Base-by-base conservation (phyloP, 768 basidiomycete species). In the Suillus ampliporus region DNA sequence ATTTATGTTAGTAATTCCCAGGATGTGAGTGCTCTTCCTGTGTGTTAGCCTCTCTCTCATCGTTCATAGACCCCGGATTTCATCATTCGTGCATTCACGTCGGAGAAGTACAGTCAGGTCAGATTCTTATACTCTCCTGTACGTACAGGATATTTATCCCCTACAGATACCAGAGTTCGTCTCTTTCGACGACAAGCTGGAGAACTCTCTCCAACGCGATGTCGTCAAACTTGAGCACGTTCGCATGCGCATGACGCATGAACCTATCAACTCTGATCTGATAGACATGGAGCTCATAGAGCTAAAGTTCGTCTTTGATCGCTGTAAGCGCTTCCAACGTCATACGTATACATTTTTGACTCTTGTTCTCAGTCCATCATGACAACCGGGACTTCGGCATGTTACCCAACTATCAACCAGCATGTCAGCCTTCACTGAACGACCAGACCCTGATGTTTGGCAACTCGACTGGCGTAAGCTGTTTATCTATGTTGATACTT, bases 371-470 rank as follows among this genome's bases (percentile, higher is more conserved):
- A 91, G 89, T 80, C 61, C 91, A 95, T 65, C 82, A 89, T 60
- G 95, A 97, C 74, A 96, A 97, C 73, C 89, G 95, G 9, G 95
- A 97, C 76, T 89, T 90, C 68, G 80, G 82, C 43, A 87, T 95
- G 52, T 76, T 96, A 28, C 86, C 90, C 8, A 88, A 88, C 72
- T 91, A 92, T 67, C 94, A 96, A 68, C 91, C 92, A 0, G 77
- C 71, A 46, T 74, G 71, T 40, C 78, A 77, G 23, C 71, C 79
- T 11, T 76, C 83, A 6, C 82, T 94, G 60, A 82, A 89, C 65
- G 78, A 86, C 57, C 91, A 93, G 70, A 93, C 89, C 0, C 73
- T 85, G 21, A 75, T 94, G 10, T 87, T 94, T 56, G 84, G 79
- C 19, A 86, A 83, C 57, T 77, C 79, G 26, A 84, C 88, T 75